Evolutionary conservation across 1,284 basidiomycete species (phyloP), one percentile per base, ranked within the genome.

Genomic region (Cryptococcus neoformans): DNA sequence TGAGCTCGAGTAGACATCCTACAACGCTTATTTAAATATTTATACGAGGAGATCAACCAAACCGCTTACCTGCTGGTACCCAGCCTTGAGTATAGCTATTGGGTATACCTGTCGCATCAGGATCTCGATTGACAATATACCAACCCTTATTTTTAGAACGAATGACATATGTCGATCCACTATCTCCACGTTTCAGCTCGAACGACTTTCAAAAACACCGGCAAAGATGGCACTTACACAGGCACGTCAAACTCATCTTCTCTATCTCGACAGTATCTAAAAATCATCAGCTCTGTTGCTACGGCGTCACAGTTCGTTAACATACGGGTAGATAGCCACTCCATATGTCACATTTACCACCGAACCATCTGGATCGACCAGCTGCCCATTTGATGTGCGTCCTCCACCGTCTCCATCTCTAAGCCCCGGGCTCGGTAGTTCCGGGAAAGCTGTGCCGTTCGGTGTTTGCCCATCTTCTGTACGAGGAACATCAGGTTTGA

Each of bases 71-170:
- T 34, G 92, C 88, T 55, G 91, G 89, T 7, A 93, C 88, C 90
- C 90, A 90, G 51, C 90, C 90, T 48, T 71, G 90, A 87, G 73
- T 88, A 86, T 51, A 81, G 77, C 37, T 84, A 82, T 64, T 91
- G 89, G 21, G 85, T 82, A 56, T 79, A 11, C 93, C 93, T 5
- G 86, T 83, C 2, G 92, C 93, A 47, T 85, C 85, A 21, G 89
- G 87, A 74, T 99, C 96, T 38, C 90, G 85, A 72, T 98, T 93
- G 3, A 99, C 95, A 39, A 97, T 90, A 92, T 95, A 99, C 96
- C 96, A 99, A 0, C 96, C 96, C 60, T 94, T 88, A 12, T 92
- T 88, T 62, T 95, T 87, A 57, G 90, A 91, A 54, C 96, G 81
- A 68, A 98, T 95, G 64, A 97, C 86, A 76, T 96, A 98, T 0